phyloP scores from a whole-genome alignment of 257 asterid genomes.

The Solanum clarkiae region DNA sequence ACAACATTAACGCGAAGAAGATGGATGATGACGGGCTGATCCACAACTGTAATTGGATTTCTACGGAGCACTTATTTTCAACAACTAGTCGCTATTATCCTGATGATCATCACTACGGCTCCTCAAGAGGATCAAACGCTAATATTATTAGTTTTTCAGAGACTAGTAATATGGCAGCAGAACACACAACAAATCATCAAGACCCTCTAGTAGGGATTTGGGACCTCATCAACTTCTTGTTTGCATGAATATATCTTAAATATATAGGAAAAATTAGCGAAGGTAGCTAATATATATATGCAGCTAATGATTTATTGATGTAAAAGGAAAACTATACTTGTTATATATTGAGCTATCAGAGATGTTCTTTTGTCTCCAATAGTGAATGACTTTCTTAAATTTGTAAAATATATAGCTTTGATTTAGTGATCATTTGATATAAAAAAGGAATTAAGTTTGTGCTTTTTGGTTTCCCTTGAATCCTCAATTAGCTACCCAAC shows the following conservation, averaged over 20 bases:
- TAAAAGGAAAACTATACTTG: background rate
- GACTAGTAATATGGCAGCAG: background rate
- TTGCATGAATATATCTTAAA: background rate
- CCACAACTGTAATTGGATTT: background rate
- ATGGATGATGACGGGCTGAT: background rate
- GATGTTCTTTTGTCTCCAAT: background rate
- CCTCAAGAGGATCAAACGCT: background rate
- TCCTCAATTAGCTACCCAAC: background rate
- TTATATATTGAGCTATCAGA: background rate
- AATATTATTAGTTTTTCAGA: background rate
- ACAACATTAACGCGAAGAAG: background rate
- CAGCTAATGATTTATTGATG: background rate
- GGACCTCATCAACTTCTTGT: background rate
- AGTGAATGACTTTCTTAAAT: background rate
- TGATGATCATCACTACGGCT: background rate
- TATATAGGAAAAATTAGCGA: too few relatives aligned
- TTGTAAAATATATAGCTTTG: background rate
- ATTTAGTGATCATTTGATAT: background rate
- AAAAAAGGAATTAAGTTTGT: background rate
- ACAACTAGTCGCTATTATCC: background rate
- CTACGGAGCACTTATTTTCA: background rate
- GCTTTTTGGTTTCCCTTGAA: background rate
- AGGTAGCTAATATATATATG: too few relatives aligned
- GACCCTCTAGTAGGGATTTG: background rate
- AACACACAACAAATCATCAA: background rate